phyloP scores from a whole-genome alignment of 129 eudicot species.

The Centaurea solstitialis region DNA sequence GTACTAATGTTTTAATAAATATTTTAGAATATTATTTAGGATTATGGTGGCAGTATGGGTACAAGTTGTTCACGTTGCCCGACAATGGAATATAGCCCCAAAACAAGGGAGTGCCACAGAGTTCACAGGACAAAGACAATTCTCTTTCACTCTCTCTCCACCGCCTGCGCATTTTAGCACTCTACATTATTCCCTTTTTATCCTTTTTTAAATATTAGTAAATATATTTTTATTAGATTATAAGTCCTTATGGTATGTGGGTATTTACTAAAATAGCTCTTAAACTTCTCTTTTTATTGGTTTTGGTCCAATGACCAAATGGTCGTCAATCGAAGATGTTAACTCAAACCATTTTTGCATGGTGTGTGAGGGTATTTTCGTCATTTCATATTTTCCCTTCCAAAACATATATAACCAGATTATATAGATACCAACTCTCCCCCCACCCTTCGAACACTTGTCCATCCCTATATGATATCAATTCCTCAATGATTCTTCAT shows the following conservation, averaged over 20 bases:
- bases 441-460: neutral
- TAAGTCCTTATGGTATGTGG: neutral
- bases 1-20: too few species aligned
- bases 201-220: too few species aligned
- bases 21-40: too few species aligned
- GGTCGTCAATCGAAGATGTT: neutral
- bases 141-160: constrained; percentile 14
- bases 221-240: too few species aligned
- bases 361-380: neutral
- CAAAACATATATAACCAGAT: neutral
- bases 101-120: constrained; percentile 25
- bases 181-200: neutral
- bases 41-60: too few species aligned
- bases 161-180: constrained; percentile 24
- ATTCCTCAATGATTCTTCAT: neutral
- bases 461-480: neutral
- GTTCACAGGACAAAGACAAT: constrained; percentile 35
- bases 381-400: too few species aligned
- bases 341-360: neutral
- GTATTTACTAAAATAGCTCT: neutral
- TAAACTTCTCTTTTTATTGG: neutral
- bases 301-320: neutral
- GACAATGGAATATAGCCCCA: constrained; percentile 29
- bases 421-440: too few species aligned
- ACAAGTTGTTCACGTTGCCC: constrained; percentile 20